Evolutionary conservation across 176 grass and related monocot genomes (phyloP).

Genomic region (Aegilops speltoides): DNA sequence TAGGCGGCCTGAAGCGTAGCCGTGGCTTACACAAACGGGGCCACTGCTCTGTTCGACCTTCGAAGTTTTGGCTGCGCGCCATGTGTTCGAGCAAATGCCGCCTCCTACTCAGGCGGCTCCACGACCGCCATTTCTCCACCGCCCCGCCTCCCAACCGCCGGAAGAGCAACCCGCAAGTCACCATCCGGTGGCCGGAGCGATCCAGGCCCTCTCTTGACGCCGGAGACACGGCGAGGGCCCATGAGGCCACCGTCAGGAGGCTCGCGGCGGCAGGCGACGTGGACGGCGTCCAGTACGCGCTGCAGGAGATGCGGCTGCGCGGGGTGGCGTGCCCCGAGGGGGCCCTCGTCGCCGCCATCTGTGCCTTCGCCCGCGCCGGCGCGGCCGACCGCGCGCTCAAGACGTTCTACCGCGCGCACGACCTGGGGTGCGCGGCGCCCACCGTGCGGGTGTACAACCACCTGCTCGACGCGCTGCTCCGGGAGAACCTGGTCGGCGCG

Average conservation of each 20-base stretch:
- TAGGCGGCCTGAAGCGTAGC: no score
- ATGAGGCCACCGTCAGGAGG: slow-evolving; percentile 65
- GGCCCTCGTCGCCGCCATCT: slow-evolving; percentile 46
- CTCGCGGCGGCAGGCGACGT: slow-evolving; percentile 51
- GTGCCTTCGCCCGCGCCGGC: slow-evolving; percentile 61
- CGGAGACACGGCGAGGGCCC: slow-evolving; percentile 29
- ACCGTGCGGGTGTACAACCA: slow-evolving; percentile 81
- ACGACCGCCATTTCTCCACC: slow-evolving; percentile 13
- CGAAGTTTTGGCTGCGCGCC: neutral
- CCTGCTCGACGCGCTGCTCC: slow-evolving; percentile 69
- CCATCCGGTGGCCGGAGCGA: neutral
- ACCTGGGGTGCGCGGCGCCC: slow-evolving; percentile 52
- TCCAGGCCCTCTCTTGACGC: neutral
- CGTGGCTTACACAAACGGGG: neutral
- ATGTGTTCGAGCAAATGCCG: slow-evolving; percentile 58
- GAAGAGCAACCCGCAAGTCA: neutral
- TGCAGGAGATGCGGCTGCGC: slow-evolving; percentile 77
- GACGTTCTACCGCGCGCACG: slow-evolving; percentile 75
- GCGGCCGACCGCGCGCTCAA: slow-evolving; percentile 58
- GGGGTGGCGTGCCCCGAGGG: slow-evolving; percentile 56
- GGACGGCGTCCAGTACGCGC: slow-evolving; percentile 65
- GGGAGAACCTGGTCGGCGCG: slow-evolving; percentile 55
- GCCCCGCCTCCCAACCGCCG: neutral
- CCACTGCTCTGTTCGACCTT: neutral
- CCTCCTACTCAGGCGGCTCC: neutral